A percentile compares a stretch with the other conserved stretches of the same genome.
Evolutionary conservation across 2,329 filamentous ascomycete genomes (phyloP).

Genomic region (Xylaria sp.): DNA sequence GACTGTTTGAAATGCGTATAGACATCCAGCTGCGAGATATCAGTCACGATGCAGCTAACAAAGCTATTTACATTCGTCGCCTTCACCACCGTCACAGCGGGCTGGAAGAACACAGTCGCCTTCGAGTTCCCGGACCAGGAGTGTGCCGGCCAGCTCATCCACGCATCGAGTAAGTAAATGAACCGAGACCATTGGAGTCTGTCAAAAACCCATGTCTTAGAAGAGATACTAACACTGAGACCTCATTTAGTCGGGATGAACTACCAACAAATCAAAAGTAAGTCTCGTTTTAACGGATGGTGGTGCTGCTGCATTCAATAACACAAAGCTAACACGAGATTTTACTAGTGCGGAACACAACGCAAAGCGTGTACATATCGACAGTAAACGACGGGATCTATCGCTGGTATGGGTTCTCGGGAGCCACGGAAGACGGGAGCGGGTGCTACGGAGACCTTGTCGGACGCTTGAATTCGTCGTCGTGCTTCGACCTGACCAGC

Average conservation of each 20-base stretch:
- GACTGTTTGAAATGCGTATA: background rate
- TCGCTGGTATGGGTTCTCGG: constrained; percentile 41
- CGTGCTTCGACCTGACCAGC: constrained; percentile 33
- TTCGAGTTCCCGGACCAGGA: constrained; percentile 19
- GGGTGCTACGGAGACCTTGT: constrained; percentile 37
- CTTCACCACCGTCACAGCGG: background rate
- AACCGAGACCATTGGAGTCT: too few relatives aligned
- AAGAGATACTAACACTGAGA: background rate
- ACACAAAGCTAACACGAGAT: background rate
- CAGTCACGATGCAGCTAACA: background rate
- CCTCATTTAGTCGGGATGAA: background rate
- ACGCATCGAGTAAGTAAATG: background rate
- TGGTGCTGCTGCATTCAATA: too few relatives aligned
- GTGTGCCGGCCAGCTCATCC: constrained; percentile 1
- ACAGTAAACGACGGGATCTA: constrained; percentile 41
- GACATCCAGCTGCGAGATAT: background rate
- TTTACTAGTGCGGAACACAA: constrained; percentile 36
- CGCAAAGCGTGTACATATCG: constrained; percentile 38
- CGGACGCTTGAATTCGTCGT: constrained; percentile 32
- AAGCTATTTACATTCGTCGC: constrained; percentile 10
- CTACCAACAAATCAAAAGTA: constrained; percentile 2
- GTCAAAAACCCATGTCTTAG: too few relatives aligned
- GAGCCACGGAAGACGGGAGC: constrained; percentile 16
- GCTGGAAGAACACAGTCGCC: constrained; percentile 19
- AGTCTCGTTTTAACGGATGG: background rate